These are phyloP conservation scores for Pugionium dolabratum DNA, from an alignment of 345 rosid genomes.

Conservation along the genomic window DNA sequence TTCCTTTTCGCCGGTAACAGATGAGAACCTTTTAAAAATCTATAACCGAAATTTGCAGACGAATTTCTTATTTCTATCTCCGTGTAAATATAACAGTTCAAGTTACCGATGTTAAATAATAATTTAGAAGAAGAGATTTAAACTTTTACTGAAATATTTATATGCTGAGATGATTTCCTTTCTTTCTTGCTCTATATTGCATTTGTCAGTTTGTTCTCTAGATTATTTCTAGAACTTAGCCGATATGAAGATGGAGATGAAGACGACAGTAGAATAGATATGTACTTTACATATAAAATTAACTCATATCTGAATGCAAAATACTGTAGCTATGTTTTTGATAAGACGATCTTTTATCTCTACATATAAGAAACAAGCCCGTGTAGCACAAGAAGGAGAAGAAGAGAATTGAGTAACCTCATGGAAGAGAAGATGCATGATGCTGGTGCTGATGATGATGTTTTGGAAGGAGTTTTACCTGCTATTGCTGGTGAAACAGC, in stretches of 20 bases:
- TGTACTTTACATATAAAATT: neutral
- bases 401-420: constrained; percentile 40
- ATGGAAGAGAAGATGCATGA: constrained; percentile 41
- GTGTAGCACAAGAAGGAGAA: constrained; percentile 42
- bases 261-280: neutral
- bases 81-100: constrained; percentile 22
- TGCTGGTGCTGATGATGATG: constrained; percentile 47
- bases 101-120: neutral
- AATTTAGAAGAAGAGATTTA: constrained; percentile 6
- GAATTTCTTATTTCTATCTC: neutral
- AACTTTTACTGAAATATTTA: neutral
- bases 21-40: constrained; percentile 4
- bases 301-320: neutral
- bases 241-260: neutral
- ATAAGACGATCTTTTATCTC: constrained; percentile 8
- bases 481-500: constrained; percentile 86
- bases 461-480: constrained; percentile 65
- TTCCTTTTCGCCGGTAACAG: neutral
- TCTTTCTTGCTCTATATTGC: neutral
- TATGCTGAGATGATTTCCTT: neutral
- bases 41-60: neutral
- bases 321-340: constrained; percentile 18
- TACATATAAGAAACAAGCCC: constrained; percentile 34
- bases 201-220: constrained; percentile 1
- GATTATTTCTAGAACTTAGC: constrained; percentile 2